These are phyloP conservation scores for Phytophthora pinifolia DNA, from an alignment of 352 stramenopile genomes.

Conservation along the genomic window DNA sequence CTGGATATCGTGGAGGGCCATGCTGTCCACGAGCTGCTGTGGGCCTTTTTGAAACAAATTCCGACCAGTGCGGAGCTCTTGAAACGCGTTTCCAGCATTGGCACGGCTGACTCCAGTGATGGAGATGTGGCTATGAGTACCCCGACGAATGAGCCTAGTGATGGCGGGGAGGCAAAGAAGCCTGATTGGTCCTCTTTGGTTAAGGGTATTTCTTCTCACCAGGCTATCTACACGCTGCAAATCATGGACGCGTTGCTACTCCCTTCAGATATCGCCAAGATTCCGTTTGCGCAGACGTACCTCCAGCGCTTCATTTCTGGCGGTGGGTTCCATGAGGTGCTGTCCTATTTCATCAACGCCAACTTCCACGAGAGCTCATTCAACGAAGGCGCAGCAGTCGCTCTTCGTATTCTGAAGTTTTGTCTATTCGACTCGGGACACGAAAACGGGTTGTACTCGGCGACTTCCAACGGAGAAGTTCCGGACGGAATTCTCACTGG, in stretches of 20 bases:
- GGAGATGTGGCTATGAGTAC: slow-evolving; percentile 49
- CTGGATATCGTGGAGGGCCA: slow-evolving; percentile 65
- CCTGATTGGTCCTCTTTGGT: slow-evolving; percentile 68
- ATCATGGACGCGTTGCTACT: slow-evolving; percentile 86
- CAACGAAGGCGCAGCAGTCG: slow-evolving; percentile 83
- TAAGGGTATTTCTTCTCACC: slow-evolving; percentile 71
- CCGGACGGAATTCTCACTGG: slow-evolving; percentile 18
- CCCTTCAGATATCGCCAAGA: slow-evolving; percentile 61
- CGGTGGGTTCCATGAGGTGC: slow-evolving; percentile 79
- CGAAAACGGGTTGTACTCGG: slow-evolving; percentile 47
- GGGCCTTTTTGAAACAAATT: slow-evolving; percentile 84
- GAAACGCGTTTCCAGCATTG: slow-evolving; percentile 60
- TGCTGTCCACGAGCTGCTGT: slow-evolving; percentile 68
- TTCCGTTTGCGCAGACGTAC: slow-evolving; percentile 63
- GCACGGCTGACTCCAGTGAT: slow-evolving; percentile 27
- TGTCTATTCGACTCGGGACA: slow-evolving; percentile 77
- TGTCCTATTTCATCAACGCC: slow-evolving; percentile 79
- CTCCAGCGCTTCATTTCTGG: slow-evolving; percentile 71
- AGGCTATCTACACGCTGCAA: slow-evolving; percentile 86
- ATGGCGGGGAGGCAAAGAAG: slow-evolving; percentile 28
- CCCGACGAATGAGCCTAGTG: slow-evolving; percentile 16
- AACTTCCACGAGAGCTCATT: slow-evolving; percentile 73
- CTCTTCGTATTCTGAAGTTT: slow-evolving; percentile 83
- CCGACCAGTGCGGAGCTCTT: slow-evolving; percentile 75
- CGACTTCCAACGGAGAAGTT: slow-evolving; percentile 25